phyloP scores from a whole-genome alignment of 441 rosid genomes.

The Pelargonium myrrhifolium region DNA sequence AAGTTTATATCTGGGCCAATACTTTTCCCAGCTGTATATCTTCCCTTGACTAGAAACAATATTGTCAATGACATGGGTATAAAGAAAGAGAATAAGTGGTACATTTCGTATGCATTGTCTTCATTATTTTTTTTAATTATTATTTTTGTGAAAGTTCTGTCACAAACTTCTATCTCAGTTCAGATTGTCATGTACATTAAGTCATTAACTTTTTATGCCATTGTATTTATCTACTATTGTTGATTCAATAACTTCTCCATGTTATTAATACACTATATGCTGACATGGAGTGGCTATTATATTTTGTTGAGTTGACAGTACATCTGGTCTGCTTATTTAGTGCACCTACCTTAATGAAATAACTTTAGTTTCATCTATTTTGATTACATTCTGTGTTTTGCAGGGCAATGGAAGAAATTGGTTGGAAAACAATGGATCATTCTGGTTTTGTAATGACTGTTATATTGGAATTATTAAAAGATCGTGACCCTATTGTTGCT shows the following conservation, averaged over 20 bases:
- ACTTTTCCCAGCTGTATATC: neutral
- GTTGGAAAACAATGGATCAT: constrained; percentile 58
- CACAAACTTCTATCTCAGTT: neutral
- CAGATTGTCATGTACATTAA: neutral
- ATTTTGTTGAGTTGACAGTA: neutral
- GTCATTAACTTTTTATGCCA: neutral
- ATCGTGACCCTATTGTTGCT: constrained; percentile 52
- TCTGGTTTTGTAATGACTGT: constrained; percentile 53
- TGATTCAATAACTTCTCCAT: neutral
- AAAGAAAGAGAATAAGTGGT: neutral
- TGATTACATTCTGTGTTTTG: constrained; percentile 18
- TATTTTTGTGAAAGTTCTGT: no score
- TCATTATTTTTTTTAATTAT: neutral
- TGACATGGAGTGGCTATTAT: no score
- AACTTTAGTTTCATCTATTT: neutral
- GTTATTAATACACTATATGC: neutral
- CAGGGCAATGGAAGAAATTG: constrained; percentile 84
- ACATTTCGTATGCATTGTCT: neutral
- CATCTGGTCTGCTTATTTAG: neutral
- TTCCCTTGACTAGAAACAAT: neutral
- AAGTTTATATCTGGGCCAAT: neutral
- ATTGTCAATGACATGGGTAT: neutral
- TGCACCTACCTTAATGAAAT: neutral
- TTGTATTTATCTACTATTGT: neutral
- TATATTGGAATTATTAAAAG: constrained; percentile 55